A percentile compares a stretch with the other conserved stretches of the same genome.
Evolutionary conservation across 2,329 filamentous ascomycete genomes (phyloP).

Genomic region (Blastomyces gilchristii): DNA sequence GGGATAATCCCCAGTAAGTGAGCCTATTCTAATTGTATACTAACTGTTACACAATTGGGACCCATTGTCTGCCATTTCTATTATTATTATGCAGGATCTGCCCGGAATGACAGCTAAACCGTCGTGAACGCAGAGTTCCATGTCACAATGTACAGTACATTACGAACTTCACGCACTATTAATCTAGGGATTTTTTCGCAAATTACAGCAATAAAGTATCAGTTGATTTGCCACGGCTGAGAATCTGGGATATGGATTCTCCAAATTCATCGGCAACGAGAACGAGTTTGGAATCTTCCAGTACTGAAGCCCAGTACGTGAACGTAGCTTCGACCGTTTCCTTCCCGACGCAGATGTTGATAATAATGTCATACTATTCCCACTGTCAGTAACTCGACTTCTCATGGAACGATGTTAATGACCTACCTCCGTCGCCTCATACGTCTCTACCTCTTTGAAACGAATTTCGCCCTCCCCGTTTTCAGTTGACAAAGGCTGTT

Average conservation of each 20-base stretch:
- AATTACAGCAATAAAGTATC: neutral
- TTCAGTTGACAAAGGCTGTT: slow-evolving; percentile 11
- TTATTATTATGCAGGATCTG: neutral
- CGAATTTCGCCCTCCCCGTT: slow-evolving; percentile 1
- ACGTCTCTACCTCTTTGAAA: slow-evolving; percentile 11
- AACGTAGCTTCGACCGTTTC: slow-evolving; percentile 6
- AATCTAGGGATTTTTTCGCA: neutral
- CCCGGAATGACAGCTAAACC: neutral
- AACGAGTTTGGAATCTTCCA: slow-evolving; percentile 6
- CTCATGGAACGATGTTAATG: neutral
- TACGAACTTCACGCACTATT: neutral
- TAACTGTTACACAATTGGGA: neutral
- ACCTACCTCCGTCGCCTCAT: slow-evolving; percentile 13
- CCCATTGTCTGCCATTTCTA: neutral
- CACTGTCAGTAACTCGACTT: neutral
- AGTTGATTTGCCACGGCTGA: neutral
- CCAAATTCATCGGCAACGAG: slow-evolving; percentile 4
- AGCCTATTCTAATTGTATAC: neutral
- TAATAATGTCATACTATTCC: slow-evolving; percentile 13
- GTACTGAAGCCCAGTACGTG: slow-evolving; percentile 10
- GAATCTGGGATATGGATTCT: slow-evolving; percentile 1
- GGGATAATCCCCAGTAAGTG: too few relatives aligned
- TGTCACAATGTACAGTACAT: neutral
- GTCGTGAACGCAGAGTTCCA: neutral
- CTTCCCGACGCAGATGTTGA: slow-evolving; percentile 6